A percentile compares a stretch with the other conserved stretches of the same genome.
Evolutionary conservation across 106 monocot species (phyloP).

Genomic region (Allium cepa): DNA sequence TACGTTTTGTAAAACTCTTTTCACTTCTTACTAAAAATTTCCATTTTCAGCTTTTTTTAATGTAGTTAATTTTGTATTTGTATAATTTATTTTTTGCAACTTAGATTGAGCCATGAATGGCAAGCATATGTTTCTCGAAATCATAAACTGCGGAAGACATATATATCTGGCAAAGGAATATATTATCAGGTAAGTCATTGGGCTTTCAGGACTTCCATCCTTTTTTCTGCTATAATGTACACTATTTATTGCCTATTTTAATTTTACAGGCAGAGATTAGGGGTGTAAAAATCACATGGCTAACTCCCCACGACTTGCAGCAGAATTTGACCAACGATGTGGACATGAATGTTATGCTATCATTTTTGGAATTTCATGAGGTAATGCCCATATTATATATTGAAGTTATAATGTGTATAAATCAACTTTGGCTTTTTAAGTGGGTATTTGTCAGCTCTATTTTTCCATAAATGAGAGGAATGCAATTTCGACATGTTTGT

Average conservation of each 20-base stretch:
- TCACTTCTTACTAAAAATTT: too few relatives aligned
- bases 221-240: neutral
- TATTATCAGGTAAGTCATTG: conserved; percentile 76
- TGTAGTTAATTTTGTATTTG: too few relatives aligned
- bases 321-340: conserved; percentile 92
- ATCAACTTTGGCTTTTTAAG: too few relatives aligned
- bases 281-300: conserved; percentile 93
- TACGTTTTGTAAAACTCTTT: too few relatives aligned
- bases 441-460: too few relatives aligned
- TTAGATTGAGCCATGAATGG: conserved; percentile 95
- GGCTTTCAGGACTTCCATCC: neutral
- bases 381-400: conserved; percentile 24
- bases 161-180: conserved; percentile 94
- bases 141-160: conserved; percentile 79
- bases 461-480: too few relatives aligned
- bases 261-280: conserved; percentile 78
- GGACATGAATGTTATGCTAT: conserved; percentile 90
- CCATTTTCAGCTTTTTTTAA: too few relatives aligned
- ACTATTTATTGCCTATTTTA: neutral
- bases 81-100: conserved; percentile 4
- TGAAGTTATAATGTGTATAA: neutral
- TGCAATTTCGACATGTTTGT: too few relatives aligned
- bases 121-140: conserved; percentile 90
- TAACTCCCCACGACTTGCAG: conserved; percentile 89
- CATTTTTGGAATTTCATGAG: conserved; percentile 91